Base-by-base conservation (phyloP, 1,284 basidiomycete species). In the Gymnopus androsaceus region DNA sequence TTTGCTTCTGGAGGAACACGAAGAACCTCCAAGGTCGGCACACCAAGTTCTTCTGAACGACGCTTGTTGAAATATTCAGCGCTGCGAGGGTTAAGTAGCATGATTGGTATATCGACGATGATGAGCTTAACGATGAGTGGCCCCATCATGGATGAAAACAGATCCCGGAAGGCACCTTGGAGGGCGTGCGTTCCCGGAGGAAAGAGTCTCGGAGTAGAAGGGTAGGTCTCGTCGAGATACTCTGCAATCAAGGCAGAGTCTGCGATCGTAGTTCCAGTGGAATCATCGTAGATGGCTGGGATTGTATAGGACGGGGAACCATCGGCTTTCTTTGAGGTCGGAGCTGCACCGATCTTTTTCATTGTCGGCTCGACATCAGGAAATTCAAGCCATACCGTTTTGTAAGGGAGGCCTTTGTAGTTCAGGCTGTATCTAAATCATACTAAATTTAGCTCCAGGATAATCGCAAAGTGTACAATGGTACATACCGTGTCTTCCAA, bases 181-280 rank as follows among this genome's bases (percentile, higher is more conserved):
- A 78, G 64, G 9, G 67, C 69, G 14, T 62, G 57, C 2, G 69
- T 66, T 23, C 65, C 65, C 25, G 61, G 40, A 8, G 67, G 68
- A 44, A 71, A 64, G 11, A 3, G 66, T 69, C 0, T 60, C 6
- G 64, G 66, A 0, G 71, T 69, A 38, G 72, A 66, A 1, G 79
- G 77, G 62, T 80, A 82, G 12, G 70, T 70, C 38, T 63, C 60
- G 56, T 81, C 79, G 55, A 81, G 72, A 52, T 80, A 80, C 34
- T 72, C 63, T 1, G 75, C 76, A 53, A 82, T 82, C n/a, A 48
- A 54, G n/a, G 63, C 25, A 0, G 78, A 78, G 51, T 81, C 77
- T 9, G 72, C 63, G 31, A 80, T 55, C 44, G 64, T 59, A 0
- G 58, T 58, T 2, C 71, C 69, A 2, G 74, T 77, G 11, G 55